Percentiles rank a stretch among this genome's conserved stretches.
Evolutionary conservation across 495 filamentous ascomycete species (phyloP).

Genomic region (Tuber magnatum): DNA sequence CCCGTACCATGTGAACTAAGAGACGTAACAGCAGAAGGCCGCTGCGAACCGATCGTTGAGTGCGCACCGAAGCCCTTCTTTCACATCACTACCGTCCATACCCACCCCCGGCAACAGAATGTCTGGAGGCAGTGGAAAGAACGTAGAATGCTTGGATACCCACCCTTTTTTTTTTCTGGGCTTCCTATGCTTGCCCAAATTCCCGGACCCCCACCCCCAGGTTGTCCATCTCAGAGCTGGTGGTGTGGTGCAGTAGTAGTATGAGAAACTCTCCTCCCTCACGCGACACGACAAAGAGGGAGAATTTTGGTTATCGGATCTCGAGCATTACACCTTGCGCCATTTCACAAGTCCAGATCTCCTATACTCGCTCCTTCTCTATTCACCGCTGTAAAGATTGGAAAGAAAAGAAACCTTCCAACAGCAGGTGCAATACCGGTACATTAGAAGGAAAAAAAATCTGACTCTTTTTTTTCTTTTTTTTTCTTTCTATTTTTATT

Average conservation of each 20-base stretch:
- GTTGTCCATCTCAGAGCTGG: not conserved
- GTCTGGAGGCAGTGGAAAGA: not conserved
- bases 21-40: not conserved
- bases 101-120: not conserved
- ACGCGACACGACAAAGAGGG: not conserved
- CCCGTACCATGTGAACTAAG: not conserved
- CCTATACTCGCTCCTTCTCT: not conserved
- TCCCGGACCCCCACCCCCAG: not conserved
- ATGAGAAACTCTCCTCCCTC: not conserved
- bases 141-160: not conserved
- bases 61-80: not conserved
- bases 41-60: not conserved
- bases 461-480: not conserved
- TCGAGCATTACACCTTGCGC: not conserved
- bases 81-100: not conserved
- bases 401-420: not conserved
- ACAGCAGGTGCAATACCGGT: not conserved
- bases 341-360: not conserved
- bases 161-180: not conserved
- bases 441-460: not conserved
- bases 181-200: not conserved
- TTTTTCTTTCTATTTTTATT: not conserved
- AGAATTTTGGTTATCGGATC: not conserved
- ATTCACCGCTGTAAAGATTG: not conserved
- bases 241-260: not conserved